Conservation (phyloP, 2,329 filamentous ascomycete species). For the Phaeosphaeriaceae sp. region DNA sequence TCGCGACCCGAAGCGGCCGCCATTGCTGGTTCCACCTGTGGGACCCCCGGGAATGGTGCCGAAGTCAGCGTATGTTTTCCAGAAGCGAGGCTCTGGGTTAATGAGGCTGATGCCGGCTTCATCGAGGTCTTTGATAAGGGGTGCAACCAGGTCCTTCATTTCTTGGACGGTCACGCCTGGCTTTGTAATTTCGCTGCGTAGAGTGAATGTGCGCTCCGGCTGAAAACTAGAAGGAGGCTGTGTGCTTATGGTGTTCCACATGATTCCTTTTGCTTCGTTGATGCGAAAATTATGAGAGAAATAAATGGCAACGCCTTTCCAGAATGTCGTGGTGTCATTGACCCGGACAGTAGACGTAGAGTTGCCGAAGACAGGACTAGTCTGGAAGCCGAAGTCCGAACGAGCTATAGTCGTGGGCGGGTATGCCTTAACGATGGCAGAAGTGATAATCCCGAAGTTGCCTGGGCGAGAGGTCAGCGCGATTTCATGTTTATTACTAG, state of each 20-base stretch:
- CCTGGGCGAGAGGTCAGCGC: constrained; percentile 13
- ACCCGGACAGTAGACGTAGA: constrained; percentile 19
- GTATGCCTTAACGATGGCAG: constrained; percentile 35
- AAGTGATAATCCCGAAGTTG: constrained; percentile 39
- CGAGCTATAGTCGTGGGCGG: constrained; percentile 29
- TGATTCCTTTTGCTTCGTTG: constrained; percentile 30
- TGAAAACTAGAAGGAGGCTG: constrained; percentile 9
- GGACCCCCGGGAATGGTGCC: constrained; percentile 24
- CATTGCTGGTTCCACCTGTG: constrained; percentile 19
- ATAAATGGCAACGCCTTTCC: constrained; percentile 26
- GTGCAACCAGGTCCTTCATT: constrained; percentile 24
- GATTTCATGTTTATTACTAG: background rate
- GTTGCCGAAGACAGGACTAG: constrained; percentile 27
- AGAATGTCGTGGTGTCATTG: constrained; percentile 31
- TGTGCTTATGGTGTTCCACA: constrained; percentile 31
- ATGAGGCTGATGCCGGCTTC: constrained; percentile 22
- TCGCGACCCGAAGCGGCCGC: constrained; percentile 31
- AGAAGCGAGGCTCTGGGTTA: constrained; percentile 24
- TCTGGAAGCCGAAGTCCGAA: constrained; percentile 37
- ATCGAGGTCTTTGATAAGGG: constrained; percentile 28
- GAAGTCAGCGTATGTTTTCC: constrained; percentile 25
- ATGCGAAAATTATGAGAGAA: constrained; percentile 34
- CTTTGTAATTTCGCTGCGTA: constrained; percentile 25
- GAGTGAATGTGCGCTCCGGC: constrained; percentile 18
- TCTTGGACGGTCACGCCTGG: constrained; percentile 21